These are phyloP conservation scores for Limonium bicolor DNA, from an alignment of 148 eudicot genomes.

Conservation along the genomic window DNA sequence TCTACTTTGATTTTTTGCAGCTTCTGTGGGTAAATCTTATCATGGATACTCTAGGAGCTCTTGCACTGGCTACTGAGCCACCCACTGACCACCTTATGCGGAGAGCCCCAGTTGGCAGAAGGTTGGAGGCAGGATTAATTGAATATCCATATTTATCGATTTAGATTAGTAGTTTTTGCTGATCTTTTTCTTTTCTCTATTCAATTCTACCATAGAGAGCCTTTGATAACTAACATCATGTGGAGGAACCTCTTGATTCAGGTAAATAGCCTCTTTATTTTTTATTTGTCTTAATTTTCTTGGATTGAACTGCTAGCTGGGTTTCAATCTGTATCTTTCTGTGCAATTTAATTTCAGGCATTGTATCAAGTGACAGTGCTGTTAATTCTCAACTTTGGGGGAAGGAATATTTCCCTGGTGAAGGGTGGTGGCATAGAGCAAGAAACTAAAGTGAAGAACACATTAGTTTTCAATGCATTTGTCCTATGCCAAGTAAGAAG, in stretches of 20 bases:
- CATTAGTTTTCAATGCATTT: constrained; percentile 70
- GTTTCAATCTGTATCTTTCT: background rate
- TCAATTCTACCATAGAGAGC: constrained; percentile 54
- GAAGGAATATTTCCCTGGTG: constrained; percentile 37
- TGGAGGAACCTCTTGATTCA: constrained; percentile 89
- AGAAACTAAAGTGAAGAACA: constrained; percentile 59
- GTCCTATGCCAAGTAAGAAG: constrained; percentile 69
- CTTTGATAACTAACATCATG: constrained; percentile 95
- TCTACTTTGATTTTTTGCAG: constrained; percentile 20
- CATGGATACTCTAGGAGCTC: constrained; percentile 96
- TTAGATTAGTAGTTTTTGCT: background rate
- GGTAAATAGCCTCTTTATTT: constrained; percentile 18
- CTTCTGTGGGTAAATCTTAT: constrained; percentile 96
- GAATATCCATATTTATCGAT: background rate
- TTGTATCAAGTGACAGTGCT: constrained; percentile 70
- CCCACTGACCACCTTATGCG: constrained; percentile 88
- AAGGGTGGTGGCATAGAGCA: constrained; percentile 19
- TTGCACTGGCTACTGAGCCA: constrained; percentile 92
- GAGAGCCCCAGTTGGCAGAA: constrained; percentile 85
- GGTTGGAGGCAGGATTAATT: constrained; percentile 27
- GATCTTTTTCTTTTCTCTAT: background rate
- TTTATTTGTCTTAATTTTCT: background rate
- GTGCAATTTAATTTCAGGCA: constrained; percentile 38
- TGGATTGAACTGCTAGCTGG: background rate
- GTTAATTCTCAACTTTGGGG: constrained; percentile 48